A percentile compares a stretch with the other conserved stretches of the same genome.
phyloP scores from a whole-genome alignment of 768 basidiomycete genomes.

The Boletus sensibilis region DNA sequence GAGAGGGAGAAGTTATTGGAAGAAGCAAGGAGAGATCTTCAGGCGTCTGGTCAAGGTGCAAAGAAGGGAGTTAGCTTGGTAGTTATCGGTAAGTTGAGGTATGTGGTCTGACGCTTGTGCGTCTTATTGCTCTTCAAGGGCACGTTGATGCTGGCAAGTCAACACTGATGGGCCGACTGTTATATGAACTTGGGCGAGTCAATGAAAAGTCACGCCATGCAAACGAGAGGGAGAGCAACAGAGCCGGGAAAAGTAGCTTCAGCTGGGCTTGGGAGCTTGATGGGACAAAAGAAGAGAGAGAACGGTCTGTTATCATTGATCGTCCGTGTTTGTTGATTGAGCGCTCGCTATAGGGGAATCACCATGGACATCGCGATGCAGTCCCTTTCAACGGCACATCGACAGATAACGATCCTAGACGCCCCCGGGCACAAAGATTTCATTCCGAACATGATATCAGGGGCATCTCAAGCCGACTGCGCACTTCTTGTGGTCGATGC shows the following conservation, averaged over 20 bases:
- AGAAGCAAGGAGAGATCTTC: constrained; percentile 61
- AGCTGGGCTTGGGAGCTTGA: constrained; percentile 99
- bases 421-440: constrained; percentile 98
- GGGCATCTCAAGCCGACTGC: constrained; percentile 95
- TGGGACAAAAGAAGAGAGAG: constrained; percentile 88
- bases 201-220: constrained; percentile 81
- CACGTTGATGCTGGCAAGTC: constrained; percentile 99
- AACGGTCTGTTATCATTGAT: constrained; percentile 56
- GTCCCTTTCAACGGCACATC: constrained; percentile 66
- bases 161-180: constrained; percentile 90
- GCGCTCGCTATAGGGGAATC: constrained; percentile 64
- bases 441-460: constrained; percentile 99
- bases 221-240: constrained; percentile 88
- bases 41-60: constrained; percentile 44
- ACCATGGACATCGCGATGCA: constrained; percentile 97
- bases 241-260: constrained; percentile 91
- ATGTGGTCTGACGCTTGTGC: neutral
- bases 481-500: constrained; percentile 93
- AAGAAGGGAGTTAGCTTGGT: constrained; percentile 83
- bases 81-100: constrained; percentile 70
- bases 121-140: constrained; percentile 47
- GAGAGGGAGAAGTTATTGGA: constrained; percentile 81
- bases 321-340: constrained; percentile 8
- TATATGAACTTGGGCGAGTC: constrained; percentile 88
- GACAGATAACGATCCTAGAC: constrained; percentile 90